Evolutionary conservation across 176 grass and related monocot species (phyloP), one percentile per base, ranked within the genome.

Genomic region (Poa annua): DNA sequence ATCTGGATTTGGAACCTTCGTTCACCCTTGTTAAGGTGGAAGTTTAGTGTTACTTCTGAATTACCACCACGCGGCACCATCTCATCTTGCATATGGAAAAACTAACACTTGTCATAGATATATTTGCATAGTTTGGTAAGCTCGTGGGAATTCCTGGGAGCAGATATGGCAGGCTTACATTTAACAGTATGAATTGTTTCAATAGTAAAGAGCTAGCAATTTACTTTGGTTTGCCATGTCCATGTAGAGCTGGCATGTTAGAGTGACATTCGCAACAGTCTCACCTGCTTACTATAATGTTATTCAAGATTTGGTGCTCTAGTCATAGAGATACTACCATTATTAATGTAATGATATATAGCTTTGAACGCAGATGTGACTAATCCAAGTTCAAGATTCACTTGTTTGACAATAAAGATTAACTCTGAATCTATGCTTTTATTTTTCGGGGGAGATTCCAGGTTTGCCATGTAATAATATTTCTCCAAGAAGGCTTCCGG

Each of bases 391-490:
- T 75, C 65, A 63, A 74, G 7, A 26, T 41, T 75, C 29, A 83
- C 52, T 84, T 75, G 11, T 20, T 82, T 78, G 66, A 45, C 35
- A 33, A 24, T 29, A 60, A 20, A 25, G 21, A 29, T 81, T 92
- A 38, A 76, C 65, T 63, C 78, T 4, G 56, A 4, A 25, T 65
- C 52, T 59, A 36, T 69, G 21, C 60, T 19, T 78, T 24, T 68
- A 54, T 74, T 62, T 51, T 73, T 53, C 67, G 0, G 32, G 34
- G 16, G 35, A 45, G 44, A 73, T 73, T 82, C 60, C 66, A 98
- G 96, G 96, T 98, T 51, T 98, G 96, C 83, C 91, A 98, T 84
- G 78, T 95, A 65, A 88, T 95, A 21, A 85, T 95, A 93, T 95
- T 98, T 92, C 22, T 98, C 74, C 96, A 95, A 52, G 88, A 98